Conservation (phyloP, 163 green algal species). For the Coccomyxa subellipsoidea region DNA sequence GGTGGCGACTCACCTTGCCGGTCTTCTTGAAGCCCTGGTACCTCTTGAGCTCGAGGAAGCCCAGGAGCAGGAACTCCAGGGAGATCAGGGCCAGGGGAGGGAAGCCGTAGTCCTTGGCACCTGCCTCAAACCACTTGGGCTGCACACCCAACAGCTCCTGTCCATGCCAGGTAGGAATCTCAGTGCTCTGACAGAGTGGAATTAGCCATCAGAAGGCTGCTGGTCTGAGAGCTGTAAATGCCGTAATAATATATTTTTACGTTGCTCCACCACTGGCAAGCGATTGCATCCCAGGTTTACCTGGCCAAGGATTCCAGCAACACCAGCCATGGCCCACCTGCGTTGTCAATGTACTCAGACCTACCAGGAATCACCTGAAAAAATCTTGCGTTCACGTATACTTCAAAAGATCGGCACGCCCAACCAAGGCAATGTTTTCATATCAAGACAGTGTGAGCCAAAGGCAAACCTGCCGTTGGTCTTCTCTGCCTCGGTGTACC, state of each 20-base stretch:
- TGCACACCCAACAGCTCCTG: slow-evolving; percentile 57
- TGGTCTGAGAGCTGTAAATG: neutral
- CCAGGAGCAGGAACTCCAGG: slow-evolving; percentile 54
- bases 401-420: too few species aligned
- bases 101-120: slow-evolving; percentile 52
- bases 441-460: neutral
- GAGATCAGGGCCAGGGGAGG: slow-evolving; percentile 36
- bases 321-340: slow-evolving; percentile 73
- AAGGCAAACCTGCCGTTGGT: slow-evolving; percentile 63
- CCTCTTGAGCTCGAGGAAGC: slow-evolving; percentile 80
- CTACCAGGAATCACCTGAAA: too few species aligned
- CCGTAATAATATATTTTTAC: neutral
- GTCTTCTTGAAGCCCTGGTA: slow-evolving; percentile 76
- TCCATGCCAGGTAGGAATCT: too few species aligned
- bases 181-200: too few species aligned
- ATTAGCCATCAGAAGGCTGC: too few species aligned
- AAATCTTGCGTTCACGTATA: too few species aligned
- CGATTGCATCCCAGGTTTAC: slow-evolving; percentile 6
- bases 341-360: too few species aligned
- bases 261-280: neutral
- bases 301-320: slow-evolving; percentile 58
- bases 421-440: too few species aligned
- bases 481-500: slow-evolving; percentile 74
- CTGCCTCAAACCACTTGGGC: slow-evolving; percentile 59
- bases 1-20: slow-evolving; percentile 41